Percentiles rank a stretch among this genome's conserved stretches.
Evolutionary conservation across 148 eudicot genomes (phyloP).

Genomic region (Pouteria glomerata): DNA sequence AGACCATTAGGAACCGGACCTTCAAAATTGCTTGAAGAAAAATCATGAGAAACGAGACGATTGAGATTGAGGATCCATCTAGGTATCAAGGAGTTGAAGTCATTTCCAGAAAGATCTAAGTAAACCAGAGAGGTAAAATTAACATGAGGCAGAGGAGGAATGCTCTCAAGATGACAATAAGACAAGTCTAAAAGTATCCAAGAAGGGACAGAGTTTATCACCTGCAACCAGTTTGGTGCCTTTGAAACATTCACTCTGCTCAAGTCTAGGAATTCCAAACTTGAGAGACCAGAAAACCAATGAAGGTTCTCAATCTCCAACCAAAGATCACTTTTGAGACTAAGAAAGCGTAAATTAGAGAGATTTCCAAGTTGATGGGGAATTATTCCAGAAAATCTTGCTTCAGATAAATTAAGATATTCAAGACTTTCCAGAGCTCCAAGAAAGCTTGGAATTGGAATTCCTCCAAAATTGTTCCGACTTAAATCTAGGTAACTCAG

Average conservation of each 20-base stretch:
- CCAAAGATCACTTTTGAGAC: background rate
- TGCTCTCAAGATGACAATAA: background rate
- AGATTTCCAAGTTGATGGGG: background rate
- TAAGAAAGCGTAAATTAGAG: background rate
- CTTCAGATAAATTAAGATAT: no score
- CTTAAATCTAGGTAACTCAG: constrained; percentile 8
- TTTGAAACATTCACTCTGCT: background rate
- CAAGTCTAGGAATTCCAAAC: background rate
- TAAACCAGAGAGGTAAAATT: background rate
- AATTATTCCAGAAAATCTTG: background rate
- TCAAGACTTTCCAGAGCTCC: background rate
- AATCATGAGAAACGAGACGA: background rate
- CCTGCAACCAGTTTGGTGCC: background rate
- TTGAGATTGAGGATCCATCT: background rate
- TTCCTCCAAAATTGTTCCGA: background rate
- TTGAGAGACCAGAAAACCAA: background rate
- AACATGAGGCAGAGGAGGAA: background rate
- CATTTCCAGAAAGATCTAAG: background rate
- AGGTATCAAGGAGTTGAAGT: background rate
- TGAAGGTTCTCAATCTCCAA: background rate
- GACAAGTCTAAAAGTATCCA: background rate
- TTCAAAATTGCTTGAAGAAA: background rate
- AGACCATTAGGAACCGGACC: background rate
- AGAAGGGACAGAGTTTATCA: background rate
- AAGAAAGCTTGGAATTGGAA: background rate